These are phyloP conservation scores for Sistotremastrum niveocremeum DNA, from an alignment of 768 basidiomycete genomes.

Conservation along the genomic window DNA sequence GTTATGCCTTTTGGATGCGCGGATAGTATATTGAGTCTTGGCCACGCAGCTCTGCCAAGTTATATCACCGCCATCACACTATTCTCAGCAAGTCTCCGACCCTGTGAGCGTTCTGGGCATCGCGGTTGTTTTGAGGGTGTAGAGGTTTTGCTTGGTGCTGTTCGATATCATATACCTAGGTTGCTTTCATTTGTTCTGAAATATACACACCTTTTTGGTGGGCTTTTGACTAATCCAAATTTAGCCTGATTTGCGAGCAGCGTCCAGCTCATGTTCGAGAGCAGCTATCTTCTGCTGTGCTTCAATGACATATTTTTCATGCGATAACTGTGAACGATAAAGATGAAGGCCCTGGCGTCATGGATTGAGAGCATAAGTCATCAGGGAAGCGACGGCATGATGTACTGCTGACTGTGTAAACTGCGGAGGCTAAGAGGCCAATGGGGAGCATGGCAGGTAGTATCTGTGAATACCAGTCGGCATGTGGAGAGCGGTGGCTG, in stretches of 20 bases:
- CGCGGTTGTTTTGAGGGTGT: not conserved
- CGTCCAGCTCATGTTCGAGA: constrained; percentile 47
- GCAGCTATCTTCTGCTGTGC: constrained; percentile 34
- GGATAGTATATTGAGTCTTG: not conserved
- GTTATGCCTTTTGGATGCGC: constrained; percentile 3
- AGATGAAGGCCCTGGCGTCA: constrained; percentile 47
- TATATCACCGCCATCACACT: constrained; percentile 60
- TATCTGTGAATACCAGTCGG: constrained; percentile 52
- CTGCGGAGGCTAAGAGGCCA: constrained; percentile 61
- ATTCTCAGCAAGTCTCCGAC: constrained; percentile 37
- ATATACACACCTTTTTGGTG: not conserved
- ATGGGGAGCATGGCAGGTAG: constrained; percentile 71
- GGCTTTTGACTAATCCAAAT: not conserved
- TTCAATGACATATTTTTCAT: constrained; percentile 60
- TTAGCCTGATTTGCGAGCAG: not conserved
- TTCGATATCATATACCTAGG: too few relatives aligned
- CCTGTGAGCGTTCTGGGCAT: too few relatives aligned
- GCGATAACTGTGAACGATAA: constrained; percentile 44
- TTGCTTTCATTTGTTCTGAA: too few relatives aligned
- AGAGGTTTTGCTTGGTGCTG: not conserved
- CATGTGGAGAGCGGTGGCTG: constrained; percentile 31
- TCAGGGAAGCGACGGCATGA: not conserved
- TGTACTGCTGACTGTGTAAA: constrained; percentile 46
- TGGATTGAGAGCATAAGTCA: not conserved
- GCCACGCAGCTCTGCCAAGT: constrained; percentile 47